phyloP scores from a whole-genome alignment of 83 land plant species.

The Diphasiastrum complanatum region DNA sequence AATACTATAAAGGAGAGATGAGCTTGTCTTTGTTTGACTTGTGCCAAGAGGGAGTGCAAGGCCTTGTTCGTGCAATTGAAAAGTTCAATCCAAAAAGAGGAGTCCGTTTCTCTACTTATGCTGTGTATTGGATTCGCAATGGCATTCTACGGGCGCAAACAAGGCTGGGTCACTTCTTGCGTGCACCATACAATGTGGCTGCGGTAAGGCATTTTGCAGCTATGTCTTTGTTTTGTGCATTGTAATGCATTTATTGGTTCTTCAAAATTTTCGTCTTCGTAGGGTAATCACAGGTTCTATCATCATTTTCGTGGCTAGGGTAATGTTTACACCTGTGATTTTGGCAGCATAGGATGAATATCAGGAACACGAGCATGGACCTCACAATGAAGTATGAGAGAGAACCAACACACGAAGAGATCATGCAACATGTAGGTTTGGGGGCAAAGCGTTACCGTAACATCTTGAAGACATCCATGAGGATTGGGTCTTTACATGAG shows the following conservation, averaged over 20 bases:
- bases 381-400: conserved; percentile 17
- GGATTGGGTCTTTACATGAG: conserved; percentile 11
- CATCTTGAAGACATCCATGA: conserved; percentile 14
- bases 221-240: background rate
- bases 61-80: conserved; percentile 30
- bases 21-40: conserved; percentile 30
- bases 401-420: conserved; percentile 22
- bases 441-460: conserved; percentile 15
- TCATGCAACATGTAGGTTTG: conserved; percentile 7
- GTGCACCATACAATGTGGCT: conserved; percentile 67
- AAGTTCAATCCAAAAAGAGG: conserved; percentile 56
- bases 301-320: too few species aligned
- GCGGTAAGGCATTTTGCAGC: conserved; percentile 34
- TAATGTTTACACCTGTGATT: background rate
- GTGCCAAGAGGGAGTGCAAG: conserved; percentile 37
- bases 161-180: conserved; percentile 47
- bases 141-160: conserved; percentile 71
- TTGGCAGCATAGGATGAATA: conserved; percentile 26
- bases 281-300: background rate
- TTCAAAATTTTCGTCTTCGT: background rate
- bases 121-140: conserved; percentile 83
- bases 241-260: background rate
- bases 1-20: conserved; percentile 26
- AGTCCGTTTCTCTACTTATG: conserved; percentile 79
- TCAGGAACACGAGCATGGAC: conserved; percentile 14